phyloP scores from a whole-genome alignment of 345 rosid species.

The Conringia planisiliqua region DNA sequence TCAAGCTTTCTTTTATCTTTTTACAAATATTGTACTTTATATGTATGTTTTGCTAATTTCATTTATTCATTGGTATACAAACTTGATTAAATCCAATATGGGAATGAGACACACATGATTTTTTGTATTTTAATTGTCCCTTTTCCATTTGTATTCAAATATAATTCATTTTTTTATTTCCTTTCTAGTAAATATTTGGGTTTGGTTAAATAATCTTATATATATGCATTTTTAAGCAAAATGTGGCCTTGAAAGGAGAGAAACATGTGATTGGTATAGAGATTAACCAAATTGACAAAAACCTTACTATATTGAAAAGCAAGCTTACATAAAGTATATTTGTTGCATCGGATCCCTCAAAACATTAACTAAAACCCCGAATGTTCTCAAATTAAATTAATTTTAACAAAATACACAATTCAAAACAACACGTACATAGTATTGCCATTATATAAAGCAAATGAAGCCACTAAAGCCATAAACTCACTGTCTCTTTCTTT shows the following conservation, averaged over 20 bases:
- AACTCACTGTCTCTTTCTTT: neutral
- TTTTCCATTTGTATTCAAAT: neutral
- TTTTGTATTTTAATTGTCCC: neutral
- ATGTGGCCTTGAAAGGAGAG: slow-evolving; percentile 22
- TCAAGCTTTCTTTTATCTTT: slow-evolving; percentile 20
- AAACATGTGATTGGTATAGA: slow-evolving; percentile 33
- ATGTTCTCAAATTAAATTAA: slow-evolving; percentile 19
- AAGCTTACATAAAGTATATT: slow-evolving; percentile 34
- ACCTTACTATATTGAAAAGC: slow-evolving; percentile 13
- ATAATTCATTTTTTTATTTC: neutral
- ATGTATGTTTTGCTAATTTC: neutral
- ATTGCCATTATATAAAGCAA: slow-evolving; percentile 18
- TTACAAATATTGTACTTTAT: neutral
- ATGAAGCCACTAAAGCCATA: slow-evolving; percentile 19
- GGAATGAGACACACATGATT: neutral
- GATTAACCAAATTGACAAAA: slow-evolving; percentile 22
- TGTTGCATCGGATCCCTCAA: slow-evolving; percentile 38
- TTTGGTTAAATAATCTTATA: slow-evolving; percentile 14
- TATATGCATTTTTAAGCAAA: slow-evolving; percentile 27
- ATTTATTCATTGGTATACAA: neutral
- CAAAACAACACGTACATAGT: neutral
- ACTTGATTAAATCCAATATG: neutral
- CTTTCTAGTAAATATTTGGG: neutral
- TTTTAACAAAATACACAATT: neutral
- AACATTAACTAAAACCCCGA: slow-evolving; percentile 28